Evolutionary conservation across 495 filamentous ascomycete genomes (phyloP), one percentile per base, ranked within the genome.

Genomic region (Astrothelium macrocarpum): DNA sequence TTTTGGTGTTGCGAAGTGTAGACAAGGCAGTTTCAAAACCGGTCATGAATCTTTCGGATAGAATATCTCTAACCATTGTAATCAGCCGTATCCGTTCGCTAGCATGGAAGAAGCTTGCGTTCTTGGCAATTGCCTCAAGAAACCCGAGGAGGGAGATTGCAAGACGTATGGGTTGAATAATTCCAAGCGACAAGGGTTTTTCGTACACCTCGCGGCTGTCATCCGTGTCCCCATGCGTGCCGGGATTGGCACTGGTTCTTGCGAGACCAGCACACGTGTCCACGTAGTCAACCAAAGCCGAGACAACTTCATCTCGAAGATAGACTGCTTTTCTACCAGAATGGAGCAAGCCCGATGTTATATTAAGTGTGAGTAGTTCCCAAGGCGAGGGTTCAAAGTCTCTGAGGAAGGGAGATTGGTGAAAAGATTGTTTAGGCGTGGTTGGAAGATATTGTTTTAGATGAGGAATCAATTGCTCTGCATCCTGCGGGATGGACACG

Each of bases 11-110:
- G 11, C 94, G 88, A 61, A 97, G 87, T 1, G 87, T 89, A 31
- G 91, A 95, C 59, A 96, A 88, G 12, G 90, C 87, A 0, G 88
- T 87, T 74, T 97, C 93, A 16, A 97, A 81, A 20, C 87, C 84
- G 36, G 90, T 83, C 68, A 96, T 78, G 68, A 96, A 96, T 1
- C 82, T 76, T 65, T 95, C 91, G 0, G 90, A 90, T 14, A 98
- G 77, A 29, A 95, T 82, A 31, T 81, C 76, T 39, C 85, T 85
- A 34, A 95, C 70, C 31, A 82, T 78, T 58, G 85, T 80, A 56
- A 97, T 80, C 18, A 97, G 75, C 20, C 79, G 79, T 28, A 92
- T 73, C 62, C 89, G 83, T 68, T 93, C 88, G 0, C 79, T 79
- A 0, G 83, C 76, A 60, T 78, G 82, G 89, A 91, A 97, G 70